Evolutionary conservation across 2,329 filamentous ascomycete genomes (phyloP), one percentile per base, ranked within the genome.

Genomic region (Penicillium sumatraense): DNA sequence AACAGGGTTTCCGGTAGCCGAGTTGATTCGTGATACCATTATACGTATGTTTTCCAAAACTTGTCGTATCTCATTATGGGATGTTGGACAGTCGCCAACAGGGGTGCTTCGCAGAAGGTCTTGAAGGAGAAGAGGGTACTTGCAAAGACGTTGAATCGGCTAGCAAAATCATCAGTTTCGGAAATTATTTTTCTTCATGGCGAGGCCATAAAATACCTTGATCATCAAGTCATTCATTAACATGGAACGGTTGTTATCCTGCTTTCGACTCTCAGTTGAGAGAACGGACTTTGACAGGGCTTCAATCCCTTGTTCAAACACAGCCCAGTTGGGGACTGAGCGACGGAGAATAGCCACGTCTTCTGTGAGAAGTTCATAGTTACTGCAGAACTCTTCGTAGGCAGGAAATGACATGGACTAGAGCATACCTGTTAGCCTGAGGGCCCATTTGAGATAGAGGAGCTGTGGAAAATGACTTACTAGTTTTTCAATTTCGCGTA

Each of bases 111-210:
- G 93, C 56, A 93, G 81, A 8, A 99, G 80, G 66, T 97, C 91
- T 5, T 86, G 83, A 67, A 98, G 93, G 2, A 98, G 79, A 3
- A 99, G 79, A 10, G 91, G 91, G 68, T 98, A 98, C 75, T 89
- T 91, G 78, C 91, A 96, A 20, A 97, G 84, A 52, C 93, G 85
- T 74, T 99, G 93, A 18, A 97, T 93, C 0, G 93, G 95, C 90
- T 96, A 46, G 9, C 0, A n/a, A 11, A 26, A 42, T 71, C 29
- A 71, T 54, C 23, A 33, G 23, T 11, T n/a, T 35, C 23, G 10
- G 9, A 23, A 20, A 40, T 40, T n/a, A 4, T 29, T 3, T 45
- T 3, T 58, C 23, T 53, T 51, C 16, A 3, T 20, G 56, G 10
- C 29, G 53, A 62, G 59, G 59, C 38, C 20, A 38, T 29, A 3